Base-by-base conservation (phyloP, 1,284 basidiomycete species). In the Ustilago cynodontis region DNA sequence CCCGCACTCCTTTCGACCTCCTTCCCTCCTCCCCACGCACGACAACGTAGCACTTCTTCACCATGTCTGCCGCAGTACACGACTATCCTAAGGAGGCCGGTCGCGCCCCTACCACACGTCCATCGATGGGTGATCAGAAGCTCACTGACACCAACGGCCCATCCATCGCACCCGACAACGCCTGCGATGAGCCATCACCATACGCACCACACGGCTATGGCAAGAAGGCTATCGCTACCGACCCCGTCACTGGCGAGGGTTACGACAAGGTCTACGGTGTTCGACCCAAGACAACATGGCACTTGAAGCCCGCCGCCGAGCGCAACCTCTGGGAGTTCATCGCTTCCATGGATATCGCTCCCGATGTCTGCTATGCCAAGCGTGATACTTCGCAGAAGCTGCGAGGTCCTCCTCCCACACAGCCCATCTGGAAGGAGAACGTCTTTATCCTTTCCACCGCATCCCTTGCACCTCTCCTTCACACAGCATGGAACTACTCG, bases 231-330 rank as follows among this genome's bases (percentile, higher is more conserved):
- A 81, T 81, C 64, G 73, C 62, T 29, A 80, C 64, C 59, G 78
- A 80, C 49, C 59, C 72, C 13, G 62, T 57, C 47, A 76, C 70
- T 7, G 81, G 79, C 43, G 50, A 80, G 28, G 77, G 71, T 2
- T 80, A 68, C 53, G 81, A 82, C 76, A 80, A 82, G 61, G 81
- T 82, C 6, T 82, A 82, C 53, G 81, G 81, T 61, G 76, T 82
- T 13, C 62, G 81, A 31, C 81, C 81, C 56, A 82, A 82, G 71
- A 82, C 81, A 16, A 81, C 80, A 10, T 81, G 81, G 81, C 81
- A 82, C 43, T 60, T 82, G 43, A 82, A 82, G 76, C 77, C 74
- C n/a, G 59, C 58, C 8, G 45, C 41, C 31, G 73, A 79, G 66
- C 65, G 72, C 13, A 82, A 60, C 3, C 51, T 82, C 6, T 82